Evolutionary conservation across 495 filamentous ascomycete species (phyloP).

Genomic region (Astrocystis sublimbata): DNA sequence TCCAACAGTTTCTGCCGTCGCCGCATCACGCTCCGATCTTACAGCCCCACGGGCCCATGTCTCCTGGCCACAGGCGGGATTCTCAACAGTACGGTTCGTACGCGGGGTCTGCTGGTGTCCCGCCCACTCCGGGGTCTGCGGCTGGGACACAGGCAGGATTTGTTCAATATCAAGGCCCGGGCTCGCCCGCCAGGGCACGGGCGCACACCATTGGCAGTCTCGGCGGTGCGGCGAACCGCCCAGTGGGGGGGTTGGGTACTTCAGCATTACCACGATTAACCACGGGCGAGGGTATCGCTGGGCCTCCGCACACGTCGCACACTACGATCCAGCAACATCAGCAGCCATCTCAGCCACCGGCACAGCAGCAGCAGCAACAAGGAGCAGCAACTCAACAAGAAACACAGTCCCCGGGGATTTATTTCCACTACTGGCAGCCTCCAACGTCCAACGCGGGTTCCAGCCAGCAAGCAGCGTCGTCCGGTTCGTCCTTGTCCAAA

Average conservation of each 20-base stretch:
- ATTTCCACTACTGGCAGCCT: conserved; percentile 91
- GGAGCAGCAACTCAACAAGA: conserved; percentile 50
- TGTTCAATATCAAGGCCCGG: conserved; percentile 35
- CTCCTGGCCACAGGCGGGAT: conserved; percentile 49
- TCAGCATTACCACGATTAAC: conserved; percentile 34
- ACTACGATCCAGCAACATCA: conserved; percentile 1
- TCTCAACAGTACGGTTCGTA: conserved; percentile 49
- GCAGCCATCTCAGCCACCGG: conserved; percentile 33
- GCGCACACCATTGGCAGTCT: conserved; percentile 38
- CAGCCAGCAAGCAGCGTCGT: conserved; percentile 64
- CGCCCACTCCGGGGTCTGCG: conserved; percentile 48
- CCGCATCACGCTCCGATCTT: conserved; percentile 55
- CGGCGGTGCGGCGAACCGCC: conserved; percentile 34
- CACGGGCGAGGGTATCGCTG: conserved; percentile 28
- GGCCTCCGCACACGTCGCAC: conserved; percentile 20
- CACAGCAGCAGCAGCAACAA: conserved; percentile 37
- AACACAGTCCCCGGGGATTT: conserved; percentile 69
- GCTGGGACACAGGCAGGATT: conserved; percentile 40
- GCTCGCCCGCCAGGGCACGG: conserved; percentile 45
- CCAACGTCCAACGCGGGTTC: conserved; percentile 62
- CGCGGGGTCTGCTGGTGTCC: conserved; percentile 41
- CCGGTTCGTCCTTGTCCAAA: conserved; percentile 65
- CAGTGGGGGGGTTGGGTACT: conserved; percentile 29
- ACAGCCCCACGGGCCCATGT: conserved; percentile 48
- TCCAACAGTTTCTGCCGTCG: conserved; percentile 65